Base-by-base conservation (phyloP, 192 early-diverging fungal genomes). In the Bifiguratus adelaidae region DNA sequence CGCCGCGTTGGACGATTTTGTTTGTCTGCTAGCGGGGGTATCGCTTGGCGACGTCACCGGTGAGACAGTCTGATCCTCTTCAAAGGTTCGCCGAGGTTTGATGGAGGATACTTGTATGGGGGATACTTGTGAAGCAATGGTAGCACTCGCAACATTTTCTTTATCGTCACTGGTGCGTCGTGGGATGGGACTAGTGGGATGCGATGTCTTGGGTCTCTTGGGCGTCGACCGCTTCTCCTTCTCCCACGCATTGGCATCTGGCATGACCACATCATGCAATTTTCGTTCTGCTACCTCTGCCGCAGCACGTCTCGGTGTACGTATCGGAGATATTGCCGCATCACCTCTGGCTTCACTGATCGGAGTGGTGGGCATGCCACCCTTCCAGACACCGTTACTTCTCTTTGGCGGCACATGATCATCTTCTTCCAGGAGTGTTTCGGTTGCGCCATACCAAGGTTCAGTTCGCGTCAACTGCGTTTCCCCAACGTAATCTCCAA, bases 401-500 rank as follows among this genome's bases (percentile, higher is more conserved):
- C 63, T 55, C 30, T 69, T 66, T 34, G 50, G 47, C 13, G 57
- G 51, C 11, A 59, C 33, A n/a, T 73, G 61, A 54, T 68, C 61
- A 35, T 63, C 61, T 4, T 60, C 37, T 38, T 12, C 37, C 32
- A 33, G 8, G 32, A n/a, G n/a, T n/a, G n/a, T n/a, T n/a, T n/a
- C 32, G 32, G 32, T 33, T 15, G 16, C 37, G 22, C 22, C 37
- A 38, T 38, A 7, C 22, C 3, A 62, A 32, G 44, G 55, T 56
- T 69, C 71, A 19, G 66, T 61, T 4, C 61, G 27, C 25, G 40
- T 60, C 15, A 22, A 32, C 16, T 52, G 50, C 5, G 69, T 72
- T 11, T 53, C 36, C 7, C 79, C 82, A 38, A 82, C 75, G 43
- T 79, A 58, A 9, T 50, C 50, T 24, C 70, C 61, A 12, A 89